phyloP scores from a whole-genome alignment of 768 basidiomycete species.

The Tylopilus sp. region DNA sequence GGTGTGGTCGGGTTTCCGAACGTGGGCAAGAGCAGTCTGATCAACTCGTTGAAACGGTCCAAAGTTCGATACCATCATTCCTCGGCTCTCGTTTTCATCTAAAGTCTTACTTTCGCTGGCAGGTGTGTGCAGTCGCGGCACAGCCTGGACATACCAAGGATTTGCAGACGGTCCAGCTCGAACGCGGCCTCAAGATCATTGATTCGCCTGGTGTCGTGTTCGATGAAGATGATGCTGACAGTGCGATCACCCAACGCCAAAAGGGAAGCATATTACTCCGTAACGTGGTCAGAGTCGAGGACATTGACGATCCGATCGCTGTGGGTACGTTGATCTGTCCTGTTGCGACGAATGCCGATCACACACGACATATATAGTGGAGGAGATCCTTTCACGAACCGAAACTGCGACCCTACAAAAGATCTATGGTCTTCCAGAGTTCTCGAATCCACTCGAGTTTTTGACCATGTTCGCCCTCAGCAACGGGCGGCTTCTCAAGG shows the following conservation, averaged over 20 bases:
- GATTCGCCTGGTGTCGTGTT: constrained; percentile 99
- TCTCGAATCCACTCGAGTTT: constrained; percentile 72
- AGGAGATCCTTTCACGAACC: constrained; percentile 79
- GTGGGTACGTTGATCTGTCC: constrained; percentile 57
- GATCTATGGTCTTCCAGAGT: constrained; percentile 83
- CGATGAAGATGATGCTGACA: constrained; percentile 65
- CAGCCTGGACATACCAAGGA: constrained; percentile 94
- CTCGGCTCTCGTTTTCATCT: no score
- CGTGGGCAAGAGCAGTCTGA: constrained; percentile 92
- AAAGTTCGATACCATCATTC: constrained; percentile 56
- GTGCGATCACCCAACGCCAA: constrained; percentile 43
- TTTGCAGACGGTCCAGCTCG: constrained; percentile 86
- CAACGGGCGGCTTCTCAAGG: constrained; percentile 82
- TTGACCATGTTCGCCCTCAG: constrained; percentile 85
- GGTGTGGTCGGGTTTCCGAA: constrained; percentile 97
- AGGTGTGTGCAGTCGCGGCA: constrained; percentile 93
- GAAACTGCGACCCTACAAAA: constrained; percentile 68
- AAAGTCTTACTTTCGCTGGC: not conserved
- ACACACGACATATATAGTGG: constrained; percentile 51
- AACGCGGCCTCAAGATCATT: constrained; percentile 87
- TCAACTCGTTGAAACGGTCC: constrained; percentile 86
- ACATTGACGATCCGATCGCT: constrained; percentile 85
- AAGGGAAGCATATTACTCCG: constrained; percentile 66
- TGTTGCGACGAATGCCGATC: no score
- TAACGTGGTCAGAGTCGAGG: constrained; percentile 89